phyloP scores from a whole-genome alignment of 2,329 filamentous ascomycete species.

The Tolypocladium endophyticum region DNA sequence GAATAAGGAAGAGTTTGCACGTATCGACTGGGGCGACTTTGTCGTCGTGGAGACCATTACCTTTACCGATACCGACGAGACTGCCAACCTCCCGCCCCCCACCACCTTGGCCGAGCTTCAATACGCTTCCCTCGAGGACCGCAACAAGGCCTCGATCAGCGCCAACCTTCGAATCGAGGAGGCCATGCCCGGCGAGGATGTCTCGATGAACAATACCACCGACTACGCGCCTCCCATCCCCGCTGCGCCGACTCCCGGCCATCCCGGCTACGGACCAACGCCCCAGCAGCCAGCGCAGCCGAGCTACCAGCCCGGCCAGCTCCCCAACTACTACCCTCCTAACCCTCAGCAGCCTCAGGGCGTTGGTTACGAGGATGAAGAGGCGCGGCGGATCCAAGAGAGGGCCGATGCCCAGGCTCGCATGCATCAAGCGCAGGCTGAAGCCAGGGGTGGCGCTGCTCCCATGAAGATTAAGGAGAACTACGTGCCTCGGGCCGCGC shows the following conservation, averaged over 20 bases:
- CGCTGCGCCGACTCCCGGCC: conserved; percentile 25
- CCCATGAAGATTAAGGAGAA: conserved; percentile 89
- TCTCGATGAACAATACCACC: conserved; percentile 34
- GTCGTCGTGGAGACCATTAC: conserved; percentile 89
- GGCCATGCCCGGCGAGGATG: conserved; percentile 71
- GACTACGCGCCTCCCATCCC: neutral
- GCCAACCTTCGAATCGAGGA: conserved; percentile 84
- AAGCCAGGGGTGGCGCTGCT: conserved; percentile 55
- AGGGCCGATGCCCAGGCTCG: conserved; percentile 48
- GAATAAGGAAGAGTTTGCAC: conserved; percentile 63
- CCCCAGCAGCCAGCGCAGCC: conserved; percentile 21
- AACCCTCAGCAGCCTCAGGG: conserved; percentile 18
- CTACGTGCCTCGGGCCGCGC: conserved; percentile 77
- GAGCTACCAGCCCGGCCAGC: conserved; percentile 20
- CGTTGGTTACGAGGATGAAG: conserved; percentile 47
- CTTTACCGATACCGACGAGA: conserved; percentile 83
- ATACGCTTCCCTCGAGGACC: conserved; percentile 88
- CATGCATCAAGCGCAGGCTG: conserved; percentile 68
- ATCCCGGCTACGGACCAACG: conserved; percentile 29
- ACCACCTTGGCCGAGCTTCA: conserved; percentile 86
- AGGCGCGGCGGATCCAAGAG: conserved; percentile 53
- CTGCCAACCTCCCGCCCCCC: conserved; percentile 75
- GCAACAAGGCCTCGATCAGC: conserved; percentile 78
- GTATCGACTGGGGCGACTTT: conserved; percentile 98
- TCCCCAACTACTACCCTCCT: conserved; percentile 19